A percentile compares a stretch with the other conserved stretches of the same genome.
Conservation (phyloP, 176 grass and related monocot genomes). For the Zea luxurians region DNA sequence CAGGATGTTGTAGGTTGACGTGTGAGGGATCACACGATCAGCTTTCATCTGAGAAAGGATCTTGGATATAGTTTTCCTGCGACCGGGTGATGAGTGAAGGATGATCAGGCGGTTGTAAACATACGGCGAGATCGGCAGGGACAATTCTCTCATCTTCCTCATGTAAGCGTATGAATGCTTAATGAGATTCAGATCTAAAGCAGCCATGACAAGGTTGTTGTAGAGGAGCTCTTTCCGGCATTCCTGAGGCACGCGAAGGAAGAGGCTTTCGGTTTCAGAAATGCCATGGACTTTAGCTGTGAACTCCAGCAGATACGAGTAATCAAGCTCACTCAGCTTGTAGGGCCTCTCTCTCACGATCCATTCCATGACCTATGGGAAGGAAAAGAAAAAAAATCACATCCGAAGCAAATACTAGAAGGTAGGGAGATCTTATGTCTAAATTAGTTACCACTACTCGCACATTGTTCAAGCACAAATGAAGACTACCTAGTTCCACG, state of each 20-base stretch:
- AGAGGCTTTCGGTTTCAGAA: conserved; percentile 73
- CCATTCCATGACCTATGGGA: conserved; percentile 86
- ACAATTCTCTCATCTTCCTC: conserved; percentile 89
- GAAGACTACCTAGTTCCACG: not conserved
- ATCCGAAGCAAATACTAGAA: conserved; percentile 6
- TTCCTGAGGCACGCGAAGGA: conserved; percentile 63
- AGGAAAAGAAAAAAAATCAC: conserved; percentile 12
- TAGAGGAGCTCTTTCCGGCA: conserved; percentile 86
- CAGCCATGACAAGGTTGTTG: conserved; percentile 86
- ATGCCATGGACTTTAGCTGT: conserved; percentile 85
- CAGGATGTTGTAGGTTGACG: conserved; percentile 89
- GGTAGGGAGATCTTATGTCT: not conserved
- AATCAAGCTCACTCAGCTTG: conserved; percentile 85
- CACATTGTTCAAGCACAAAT: not conserved
- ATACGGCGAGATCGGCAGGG: conserved; percentile 60
- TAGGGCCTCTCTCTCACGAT: conserved; percentile 94
- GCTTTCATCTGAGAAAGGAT: conserved; percentile 87
- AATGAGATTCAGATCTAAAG: conserved; percentile 65
- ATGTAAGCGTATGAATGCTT: conserved; percentile 88
- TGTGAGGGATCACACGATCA: conserved; percentile 59
- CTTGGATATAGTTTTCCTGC: conserved; percentile 71
- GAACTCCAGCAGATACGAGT: conserved; percentile 90
- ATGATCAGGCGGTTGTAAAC: conserved; percentile 89
- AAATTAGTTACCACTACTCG: not conserved
- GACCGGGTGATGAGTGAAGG: conserved; percentile 71